These are phyloP conservation scores for Cadophora sp. DNA, from an alignment of 2,329 filamentous ascomycete species.

Conservation along the genomic window DNA sequence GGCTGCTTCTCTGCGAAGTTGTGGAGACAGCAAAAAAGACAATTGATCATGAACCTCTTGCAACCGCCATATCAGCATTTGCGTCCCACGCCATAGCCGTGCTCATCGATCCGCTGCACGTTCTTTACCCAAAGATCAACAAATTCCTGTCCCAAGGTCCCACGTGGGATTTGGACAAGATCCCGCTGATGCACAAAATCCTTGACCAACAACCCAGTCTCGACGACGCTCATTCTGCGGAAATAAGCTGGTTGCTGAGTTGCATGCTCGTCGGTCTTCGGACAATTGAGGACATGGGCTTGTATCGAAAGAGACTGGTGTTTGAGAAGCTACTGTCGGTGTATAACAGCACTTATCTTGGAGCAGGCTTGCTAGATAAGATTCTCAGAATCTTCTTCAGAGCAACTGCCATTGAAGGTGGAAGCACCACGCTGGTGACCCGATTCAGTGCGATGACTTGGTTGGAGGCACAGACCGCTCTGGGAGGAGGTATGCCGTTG, in stretches of 20 bases:
- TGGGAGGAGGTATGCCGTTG: constrained; percentile 55
- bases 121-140: constrained; percentile 87
- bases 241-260: constrained; percentile 76
- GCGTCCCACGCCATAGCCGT: constrained; percentile 73
- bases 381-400: constrained; percentile 68
- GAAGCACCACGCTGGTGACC: constrained; percentile 82
- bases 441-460: constrained; percentile 77
- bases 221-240: constrained; percentile 75
- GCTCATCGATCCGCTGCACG: constrained; percentile 77
- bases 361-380: constrained; percentile 59
- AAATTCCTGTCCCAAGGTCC: constrained; percentile 81
- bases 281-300: constrained; percentile 62
- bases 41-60: constrained; percentile 65
- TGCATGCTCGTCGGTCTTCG: constrained; percentile 74
- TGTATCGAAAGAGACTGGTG: constrained; percentile 67
- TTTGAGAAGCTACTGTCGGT: constrained; percentile 79
- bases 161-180: constrained; percentile 74
- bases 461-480: constrained; percentile 67
- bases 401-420: constrained; percentile 70
- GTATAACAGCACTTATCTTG: constrained; percentile 70
- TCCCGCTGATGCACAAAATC: constrained; percentile 72
- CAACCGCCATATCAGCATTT: constrained; percentile 79
- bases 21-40: constrained; percentile 71
- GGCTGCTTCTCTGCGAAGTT: constrained; percentile 80
- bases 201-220: constrained; percentile 71